Percentiles rank a stretch among this genome's conserved stretches.
Conservation (phyloP, 2,329 filamentous ascomycete genomes). For the Aspergillus aculeatinus region DNA sequence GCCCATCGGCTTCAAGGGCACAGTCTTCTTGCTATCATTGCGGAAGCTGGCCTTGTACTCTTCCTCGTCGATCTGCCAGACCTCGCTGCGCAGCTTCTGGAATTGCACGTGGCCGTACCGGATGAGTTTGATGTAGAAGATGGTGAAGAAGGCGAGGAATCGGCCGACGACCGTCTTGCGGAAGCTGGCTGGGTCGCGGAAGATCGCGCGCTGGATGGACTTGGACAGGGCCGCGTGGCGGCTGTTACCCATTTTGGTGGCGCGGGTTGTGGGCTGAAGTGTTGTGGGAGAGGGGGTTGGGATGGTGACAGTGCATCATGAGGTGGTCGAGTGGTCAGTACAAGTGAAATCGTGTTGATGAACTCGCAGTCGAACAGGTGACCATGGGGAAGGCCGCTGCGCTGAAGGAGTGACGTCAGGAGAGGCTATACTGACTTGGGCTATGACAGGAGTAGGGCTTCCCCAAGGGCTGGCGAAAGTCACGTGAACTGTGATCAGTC, state of each 20-base stretch:
- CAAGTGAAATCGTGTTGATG: background rate
- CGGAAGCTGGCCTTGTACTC: slow-evolving; percentile 57
- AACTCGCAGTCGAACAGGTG: background rate
- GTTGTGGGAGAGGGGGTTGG: background rate
- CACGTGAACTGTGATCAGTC: background rate
- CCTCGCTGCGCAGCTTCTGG: slow-evolving; percentile 49
- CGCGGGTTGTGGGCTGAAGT: background rate
- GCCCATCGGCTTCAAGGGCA: slow-evolving; percentile 57
- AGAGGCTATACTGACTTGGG: background rate
- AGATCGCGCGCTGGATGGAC: slow-evolving; percentile 33
- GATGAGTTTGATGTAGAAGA: slow-evolving; percentile 52
- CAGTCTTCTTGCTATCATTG: slow-evolving; percentile 36
- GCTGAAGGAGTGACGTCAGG: slow-evolving; percentile 17
- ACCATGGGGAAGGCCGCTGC: background rate
- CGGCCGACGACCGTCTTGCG: slow-evolving; percentile 41
- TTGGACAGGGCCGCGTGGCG: slow-evolving; percentile 28
- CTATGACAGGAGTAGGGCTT: slow-evolving; percentile 16
- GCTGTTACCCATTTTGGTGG: slow-evolving; percentile 21
- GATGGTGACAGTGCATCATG: background rate
- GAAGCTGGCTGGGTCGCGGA: slow-evolving; percentile 28
- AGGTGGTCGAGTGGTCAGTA: background rate
- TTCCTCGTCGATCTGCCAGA: slow-evolving; percentile 56
- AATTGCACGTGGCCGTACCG: slow-evolving; percentile 53
- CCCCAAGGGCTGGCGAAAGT: slow-evolving; percentile 2
- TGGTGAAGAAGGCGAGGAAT: slow-evolving; percentile 55